Base-by-base conservation (phyloP, 164 flowering plant genomes). In the Stephania japonica region DNA sequence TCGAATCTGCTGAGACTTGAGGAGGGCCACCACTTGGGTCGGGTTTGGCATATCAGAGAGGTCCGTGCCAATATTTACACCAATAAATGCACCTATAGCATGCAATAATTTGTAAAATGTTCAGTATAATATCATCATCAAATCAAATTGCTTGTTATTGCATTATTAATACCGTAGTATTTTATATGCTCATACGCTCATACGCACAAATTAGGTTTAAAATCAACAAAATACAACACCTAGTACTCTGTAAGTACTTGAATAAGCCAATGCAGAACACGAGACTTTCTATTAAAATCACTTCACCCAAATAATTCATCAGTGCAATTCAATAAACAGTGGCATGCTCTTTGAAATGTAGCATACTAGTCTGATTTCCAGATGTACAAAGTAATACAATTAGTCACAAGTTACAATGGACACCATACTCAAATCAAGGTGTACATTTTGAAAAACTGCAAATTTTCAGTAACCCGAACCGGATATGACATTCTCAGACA, bases 11-110 rank as follows among this genome's bases (percentile, higher is more conserved):
- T 93, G 98, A 56, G 89, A 83, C 75, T 89, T 93, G 71, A 93
- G 91, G 25, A 93, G 95, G 56, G 91, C 89, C 70, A 86, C 98
- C 66, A 89, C 95, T 76, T 93, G 92, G 68, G 94, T 89, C 1
- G 98, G 91, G 71, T 82, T 81, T 12, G 98, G 98, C 97, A 91
- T 89, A 80, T 87, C 84, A 5, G 95, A 86, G 44, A 92, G 85
- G 43, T 75, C 88, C 2, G 93, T 90, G 18, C 97, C 97, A 12
- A 93, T 75, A 82, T 93, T 91, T 21, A 91, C 98, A 38, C 98
- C 98, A 53, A 93, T 77, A 78, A 92, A 87, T 67, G 92, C 86
- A 80, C 81, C 97, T 90, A 4, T 41, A 78, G 44, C 11, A 70
- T 43, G 23, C 38, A 24, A 19, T 19, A 66, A 53, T 67, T 21